Base-by-base conservation (phyloP, 108 stramenopile species). In the Nitzschia inconspicua region DNA sequence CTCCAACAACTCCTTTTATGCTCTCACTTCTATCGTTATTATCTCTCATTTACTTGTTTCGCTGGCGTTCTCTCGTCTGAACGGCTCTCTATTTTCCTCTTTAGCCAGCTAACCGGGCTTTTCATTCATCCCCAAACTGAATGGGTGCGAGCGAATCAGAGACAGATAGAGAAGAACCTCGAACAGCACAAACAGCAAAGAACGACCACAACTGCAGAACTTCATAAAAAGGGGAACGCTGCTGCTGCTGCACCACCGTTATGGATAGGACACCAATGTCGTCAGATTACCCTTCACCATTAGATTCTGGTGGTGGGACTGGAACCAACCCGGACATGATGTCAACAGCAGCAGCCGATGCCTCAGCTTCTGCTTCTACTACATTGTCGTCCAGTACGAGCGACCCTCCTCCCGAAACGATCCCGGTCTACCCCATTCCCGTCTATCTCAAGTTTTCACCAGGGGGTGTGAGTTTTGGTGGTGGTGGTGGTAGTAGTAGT, bases 391-490 rank as follows among this genome's bases (percentile, higher is more conserved):
- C 22, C 0, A 22, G 26, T 20, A 7, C 48, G 5, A 18, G 30
- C 11, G 23, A 5, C 43, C 42, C 30, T 26, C 66, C 66, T 10
- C 31, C 52, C n/a, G n/a, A n/a, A n/a, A n/a, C n/a, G n/a, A n/a
- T n/a, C n/a, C n/a, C n/a, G n/a, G n/a, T n/a, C 29, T 86, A 71
- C 57, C 89, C 90, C 26, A 68, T 88, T 26, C 85, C 86, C 4
- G 90, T 83, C 24, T 78, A 80, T 48, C 68, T 84, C 29, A 73
- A 82, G 18, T 87, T 91, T 40, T 70, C 65, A 2, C 90, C 90
- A 19, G 90, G 90, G 7, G 90, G 90, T 25, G 42, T 82, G 22
- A 52, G 57, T 39, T 29, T 25, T 13, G 35, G 14, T 9, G 28
- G 37, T 10, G 14, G 14, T 10, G 14, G 37, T 14, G 14, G 14